Conservation (phyloP, 2,329 filamentous ascomycete genomes). For the Exophiala dermatitidis region DNA sequence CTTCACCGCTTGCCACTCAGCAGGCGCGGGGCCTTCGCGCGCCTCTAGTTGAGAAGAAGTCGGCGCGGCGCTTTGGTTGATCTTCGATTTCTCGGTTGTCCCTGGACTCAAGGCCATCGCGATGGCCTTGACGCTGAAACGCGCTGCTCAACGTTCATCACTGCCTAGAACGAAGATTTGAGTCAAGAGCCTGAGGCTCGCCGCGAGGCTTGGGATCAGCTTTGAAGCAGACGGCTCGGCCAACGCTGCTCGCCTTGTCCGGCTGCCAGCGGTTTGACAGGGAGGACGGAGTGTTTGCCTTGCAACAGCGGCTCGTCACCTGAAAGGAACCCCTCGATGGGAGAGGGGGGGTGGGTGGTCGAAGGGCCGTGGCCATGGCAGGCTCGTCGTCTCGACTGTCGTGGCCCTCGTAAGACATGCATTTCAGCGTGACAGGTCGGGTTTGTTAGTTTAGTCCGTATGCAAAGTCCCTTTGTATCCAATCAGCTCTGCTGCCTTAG, state of each 20-base stretch:
- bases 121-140: slow-evolving; percentile 18
- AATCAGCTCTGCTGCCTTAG: slow-evolving; percentile 3
- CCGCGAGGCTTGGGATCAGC: not conserved
- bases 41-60: slow-evolving; percentile 17
- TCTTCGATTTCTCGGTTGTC: slow-evolving; percentile 11
- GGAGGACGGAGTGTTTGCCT: slow-evolving; percentile 13
- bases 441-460: slow-evolving; percentile 15
- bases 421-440: slow-evolving; percentile 15
- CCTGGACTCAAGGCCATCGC: slow-evolving; percentile 20
- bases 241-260: not conserved
- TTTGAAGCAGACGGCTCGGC: slow-evolving; percentile 1
- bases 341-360: slow-evolving; percentile 15
- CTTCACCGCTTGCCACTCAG: slow-evolving; percentile 24
- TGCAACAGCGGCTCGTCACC: slow-evolving; percentile 14
- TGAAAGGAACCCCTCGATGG: slow-evolving; percentile 7
- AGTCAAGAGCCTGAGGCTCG: not conserved
- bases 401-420: slow-evolving; percentile 19
- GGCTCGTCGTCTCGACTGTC: slow-evolving; percentile 14
- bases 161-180: slow-evolving; percentile 16
- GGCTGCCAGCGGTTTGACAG: slow-evolving; percentile 1
- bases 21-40: slow-evolving; percentile 21
- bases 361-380: slow-evolving; percentile 5
- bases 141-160: slow-evolving; percentile 17
- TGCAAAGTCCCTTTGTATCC: slow-evolving; percentile 20
- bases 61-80: slow-evolving; percentile 7